These are phyloP conservation scores for Ustilago shanxiensis DNA, from an alignment of 1,284 basidiomycete species.

Conservation along the genomic window DNA sequence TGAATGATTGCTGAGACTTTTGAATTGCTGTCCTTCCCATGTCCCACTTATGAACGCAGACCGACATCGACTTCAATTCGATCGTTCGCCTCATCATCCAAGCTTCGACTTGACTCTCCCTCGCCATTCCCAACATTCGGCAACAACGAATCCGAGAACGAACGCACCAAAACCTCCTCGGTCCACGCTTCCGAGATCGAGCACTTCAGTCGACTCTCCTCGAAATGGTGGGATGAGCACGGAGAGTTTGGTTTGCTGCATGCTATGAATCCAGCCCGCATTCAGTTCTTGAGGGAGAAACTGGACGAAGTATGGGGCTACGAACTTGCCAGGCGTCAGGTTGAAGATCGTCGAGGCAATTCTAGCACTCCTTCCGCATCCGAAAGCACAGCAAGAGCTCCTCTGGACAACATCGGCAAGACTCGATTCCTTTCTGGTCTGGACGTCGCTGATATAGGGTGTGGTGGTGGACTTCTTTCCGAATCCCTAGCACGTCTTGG, in stretches of 20 bases:
- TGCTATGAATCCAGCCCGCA: slow-evolving; percentile 92
- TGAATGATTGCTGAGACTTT: slow-evolving; percentile 24
- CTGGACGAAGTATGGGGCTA: slow-evolving; percentile 66
- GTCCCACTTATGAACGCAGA: slow-evolving; percentile 3
- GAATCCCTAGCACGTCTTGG: slow-evolving; percentile 93
- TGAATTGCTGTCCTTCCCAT: not conserved
- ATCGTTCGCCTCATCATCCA: slow-evolving; percentile 41
- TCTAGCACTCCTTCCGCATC: slow-evolving; percentile 69
- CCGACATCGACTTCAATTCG: not conserved
- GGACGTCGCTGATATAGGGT: slow-evolving; percentile 87
- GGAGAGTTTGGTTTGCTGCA: slow-evolving; percentile 93
- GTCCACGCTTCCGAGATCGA: slow-evolving; percentile 73
- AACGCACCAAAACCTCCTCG: slow-evolving; percentile 31
- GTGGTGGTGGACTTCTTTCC: slow-evolving; percentile 92
- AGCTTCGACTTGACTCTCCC: slow-evolving; percentile 37
- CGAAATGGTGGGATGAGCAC: slow-evolving; percentile 95
- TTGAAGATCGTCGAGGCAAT: slow-evolving; percentile 8
- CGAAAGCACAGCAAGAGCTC: slow-evolving; percentile 61
- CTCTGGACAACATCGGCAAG: slow-evolving; percentile 64
- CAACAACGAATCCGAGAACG: not conserved
- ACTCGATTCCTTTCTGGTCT: slow-evolving; percentile 73
- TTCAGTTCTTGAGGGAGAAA: slow-evolving; percentile 87
- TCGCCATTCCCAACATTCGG: not conserved
- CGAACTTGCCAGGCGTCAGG: slow-evolving; percentile 55
- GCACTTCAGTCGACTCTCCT: slow-evolving; percentile 90